phyloP scores from a whole-genome alignment of 179 eudicot species.

The Carnegiea gigantea region DNA sequence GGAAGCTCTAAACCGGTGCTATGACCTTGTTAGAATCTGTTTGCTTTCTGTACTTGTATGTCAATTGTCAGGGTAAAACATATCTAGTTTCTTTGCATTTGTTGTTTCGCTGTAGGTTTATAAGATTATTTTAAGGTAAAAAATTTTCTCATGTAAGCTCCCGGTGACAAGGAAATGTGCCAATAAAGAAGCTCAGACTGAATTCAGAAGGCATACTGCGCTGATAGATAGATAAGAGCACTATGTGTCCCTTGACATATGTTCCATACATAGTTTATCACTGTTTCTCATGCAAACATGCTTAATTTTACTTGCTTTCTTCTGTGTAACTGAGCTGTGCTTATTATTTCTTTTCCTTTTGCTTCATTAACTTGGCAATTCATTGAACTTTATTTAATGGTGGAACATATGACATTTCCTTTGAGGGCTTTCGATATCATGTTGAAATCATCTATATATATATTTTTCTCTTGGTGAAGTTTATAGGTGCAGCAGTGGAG shows the following conservation, averaged over 20 bases:
- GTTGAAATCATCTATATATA: background rate
- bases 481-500: slow-evolving; percentile 41
- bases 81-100: background rate
- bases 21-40: background rate
- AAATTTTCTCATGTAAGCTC: background rate
- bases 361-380: background rate
- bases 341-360: background rate
- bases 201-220: background rate
- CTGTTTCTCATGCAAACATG: background rate
- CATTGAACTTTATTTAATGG: background rate
- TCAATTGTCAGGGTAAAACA: background rate
- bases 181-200: background rate
- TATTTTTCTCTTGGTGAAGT: slow-evolving; percentile 26
- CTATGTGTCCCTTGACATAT: background rate
- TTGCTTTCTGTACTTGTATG: background rate
- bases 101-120: background rate
- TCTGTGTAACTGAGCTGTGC: background rate
- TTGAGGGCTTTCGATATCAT: background rate
- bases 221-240: background rate
- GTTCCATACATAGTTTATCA: background rate
- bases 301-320: background rate
- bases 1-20: background rate
- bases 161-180: background rate
- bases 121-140: background rate
- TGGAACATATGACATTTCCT: background rate